Evolutionary conservation across 2,329 filamentous ascomycete species (phyloP).

Genomic region (Pezizomycotina sp.): DNA sequence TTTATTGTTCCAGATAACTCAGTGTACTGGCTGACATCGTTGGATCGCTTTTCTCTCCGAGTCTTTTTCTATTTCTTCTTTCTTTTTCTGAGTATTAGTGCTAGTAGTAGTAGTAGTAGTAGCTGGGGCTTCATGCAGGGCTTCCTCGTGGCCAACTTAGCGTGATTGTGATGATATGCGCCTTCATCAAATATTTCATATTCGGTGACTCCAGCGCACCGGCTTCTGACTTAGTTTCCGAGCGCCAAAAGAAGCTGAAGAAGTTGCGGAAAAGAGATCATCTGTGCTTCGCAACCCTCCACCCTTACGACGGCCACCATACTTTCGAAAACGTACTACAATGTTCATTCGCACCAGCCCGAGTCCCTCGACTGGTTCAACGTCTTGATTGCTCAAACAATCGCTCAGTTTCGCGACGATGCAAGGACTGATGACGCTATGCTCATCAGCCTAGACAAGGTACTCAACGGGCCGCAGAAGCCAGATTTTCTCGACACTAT

Average conservation of each 20-base stretch:
- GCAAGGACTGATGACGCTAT: slow-evolving; percentile 85
- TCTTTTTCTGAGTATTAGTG: neutral
- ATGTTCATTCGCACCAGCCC: slow-evolving; percentile 84
- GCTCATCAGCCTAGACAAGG: slow-evolving; percentile 63
- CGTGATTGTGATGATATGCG: slow-evolving; percentile 74
- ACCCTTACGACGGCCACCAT: slow-evolving; percentile 80
- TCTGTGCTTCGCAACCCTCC: slow-evolving; percentile 57
- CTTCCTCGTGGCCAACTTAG: slow-evolving; percentile 78
- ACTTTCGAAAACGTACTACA: slow-evolving; percentile 93
- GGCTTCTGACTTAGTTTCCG: slow-evolving; percentile 28
- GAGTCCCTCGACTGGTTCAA: slow-evolving; percentile 99
- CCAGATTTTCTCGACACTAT: slow-evolving; percentile 80
- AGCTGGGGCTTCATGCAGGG: slow-evolving; percentile 87
- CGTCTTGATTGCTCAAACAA: slow-evolving; percentile 86
- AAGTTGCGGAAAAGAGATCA: slow-evolving; percentile 47
- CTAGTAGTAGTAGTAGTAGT: slow-evolving; percentile 4
- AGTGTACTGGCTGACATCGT: neutral
- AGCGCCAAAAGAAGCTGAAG: slow-evolving; percentile 33
- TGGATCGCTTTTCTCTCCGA: slow-evolving; percentile 15
- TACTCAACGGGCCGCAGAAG: slow-evolving; percentile 71
- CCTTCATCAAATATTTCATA: slow-evolving; percentile 99
- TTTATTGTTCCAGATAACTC: neutral
- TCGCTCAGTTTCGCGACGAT: slow-evolving; percentile 84
- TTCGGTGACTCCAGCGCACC: slow-evolving; percentile 61
- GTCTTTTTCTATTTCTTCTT: slow-evolving; percentile 5